Evolutionary conservation across 2,329 filamentous ascomycete genomes (phyloP), one percentile per base, ranked within the genome.

Genomic region (Tolypocladium sp.): DNA sequence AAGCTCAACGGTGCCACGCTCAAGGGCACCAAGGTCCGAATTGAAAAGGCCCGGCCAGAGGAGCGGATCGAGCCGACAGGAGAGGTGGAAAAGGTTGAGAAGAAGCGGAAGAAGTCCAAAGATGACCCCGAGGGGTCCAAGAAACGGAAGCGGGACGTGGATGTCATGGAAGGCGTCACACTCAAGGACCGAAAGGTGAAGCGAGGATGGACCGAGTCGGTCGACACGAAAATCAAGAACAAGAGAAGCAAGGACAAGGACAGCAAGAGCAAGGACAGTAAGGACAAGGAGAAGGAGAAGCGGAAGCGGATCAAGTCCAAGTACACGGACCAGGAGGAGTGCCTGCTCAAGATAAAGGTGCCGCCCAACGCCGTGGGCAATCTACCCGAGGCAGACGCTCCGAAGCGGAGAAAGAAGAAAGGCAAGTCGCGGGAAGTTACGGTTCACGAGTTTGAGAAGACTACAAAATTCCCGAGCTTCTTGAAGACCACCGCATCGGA

Each of bases 391-490:
- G 74, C 74, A 3, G 73, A 77, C 9, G 71, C 71, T 25, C 71
- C 75, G n/a, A 79, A 80, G 65, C 85, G 82, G 64, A 86, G 85
- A 65, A 84, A 82, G 70, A 82, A 84, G 66, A 80, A 81, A 53
- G 79, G 71, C 58, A 70, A 68, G 57, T 62, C 66, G 15, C 72
- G 78, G 17, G 84, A 89, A 60, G 80, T 87, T 1, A 78, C 91
- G 4, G 82, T 97, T 3, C 92, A 97, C 72, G 94, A 99, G 70
- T 97, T 97, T 69, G 84, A 89, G 66, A 92, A 91, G 70, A 92
- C 89, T 9, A 86, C 84, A 42, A 93, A 91, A 67, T 88, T 91
- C 63, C 90, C 92, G 0, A 89, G 84, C 5, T 97, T 96, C 69
- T 73, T 97, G 60, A 91, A 90, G 70, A 77, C 79, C 7, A 53